A percentile compares a stretch with the other conserved stretches of the same genome.
phyloP scores from a whole-genome alignment of 106 monocot species.

The Acorus calamus region DNA sequence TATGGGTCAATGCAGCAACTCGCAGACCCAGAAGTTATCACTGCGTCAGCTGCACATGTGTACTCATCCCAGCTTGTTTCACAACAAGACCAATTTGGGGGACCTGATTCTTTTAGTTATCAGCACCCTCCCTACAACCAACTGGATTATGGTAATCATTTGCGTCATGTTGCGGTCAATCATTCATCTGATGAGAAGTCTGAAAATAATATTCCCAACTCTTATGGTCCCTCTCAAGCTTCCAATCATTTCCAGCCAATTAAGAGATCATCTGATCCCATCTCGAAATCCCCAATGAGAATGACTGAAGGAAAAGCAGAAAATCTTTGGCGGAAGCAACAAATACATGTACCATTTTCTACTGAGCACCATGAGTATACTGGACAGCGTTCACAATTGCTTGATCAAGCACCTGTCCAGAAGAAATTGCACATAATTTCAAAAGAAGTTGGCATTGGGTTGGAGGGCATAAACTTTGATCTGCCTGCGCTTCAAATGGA shows the following conservation, averaged over 20 bases:
- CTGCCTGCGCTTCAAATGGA: constrained; percentile 5
- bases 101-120: constrained; percentile 23
- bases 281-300: no score
- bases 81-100: constrained; percentile 19
- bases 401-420: constrained; percentile 10
- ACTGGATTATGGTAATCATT: constrained; percentile 13
- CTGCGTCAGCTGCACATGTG: constrained; percentile 14
- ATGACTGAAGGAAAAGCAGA: neutral
- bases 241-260: no score
- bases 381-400: neutral
- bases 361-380: neutral
- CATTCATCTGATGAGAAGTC: constrained; percentile 11
- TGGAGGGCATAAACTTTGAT: neutral
- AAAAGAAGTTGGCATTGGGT: constrained; percentile 1
- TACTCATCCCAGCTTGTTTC: constrained; percentile 18
- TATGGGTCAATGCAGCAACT: constrained; percentile 7
- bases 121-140: constrained; percentile 13
- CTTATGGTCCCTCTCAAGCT: no score
- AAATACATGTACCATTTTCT: neutral
- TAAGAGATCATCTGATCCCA: no score
- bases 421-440: constrained; percentile 12
- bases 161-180: constrained; percentile 10
- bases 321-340: neutral
- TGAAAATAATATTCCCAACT: constrained; percentile 1
- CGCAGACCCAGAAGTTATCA: constrained; percentile 19